Evolutionary conservation across 2,329 filamentous ascomycete genomes (phyloP).

Genomic region (Venturia pyrina): DNA sequence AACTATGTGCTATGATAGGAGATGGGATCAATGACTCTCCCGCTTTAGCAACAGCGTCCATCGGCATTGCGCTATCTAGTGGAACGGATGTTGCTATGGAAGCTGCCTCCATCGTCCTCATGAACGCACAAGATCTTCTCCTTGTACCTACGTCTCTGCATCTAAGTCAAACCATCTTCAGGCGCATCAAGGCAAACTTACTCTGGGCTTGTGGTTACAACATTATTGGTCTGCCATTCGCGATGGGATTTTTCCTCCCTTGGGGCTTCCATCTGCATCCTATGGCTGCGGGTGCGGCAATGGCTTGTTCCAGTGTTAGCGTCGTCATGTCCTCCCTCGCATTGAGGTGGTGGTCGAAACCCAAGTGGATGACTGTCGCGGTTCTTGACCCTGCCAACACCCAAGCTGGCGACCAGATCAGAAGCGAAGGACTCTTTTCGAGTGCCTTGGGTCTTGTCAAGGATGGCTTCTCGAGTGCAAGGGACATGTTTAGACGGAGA

Average conservation of each 20-base stretch:
- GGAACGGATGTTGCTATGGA: slow-evolving; percentile 98
- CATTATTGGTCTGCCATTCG: slow-evolving; percentile 79
- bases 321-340: slow-evolving; percentile 78
- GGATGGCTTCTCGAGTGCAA: slow-evolving; percentile 2
- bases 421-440: neutral
- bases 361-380: slow-evolving; percentile 74
- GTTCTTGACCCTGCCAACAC: slow-evolving; percentile 40
- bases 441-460: neutral
- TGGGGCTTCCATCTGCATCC: slow-evolving; percentile 81
- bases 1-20: slow-evolving; percentile 89
- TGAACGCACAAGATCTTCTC: slow-evolving; percentile 79
- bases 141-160: slow-evolving; percentile 82
- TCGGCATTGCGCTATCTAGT: slow-evolving; percentile 85
- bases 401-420: slow-evolving; percentile 21
- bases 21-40: slow-evolving; percentile 98
- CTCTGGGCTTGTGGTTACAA: slow-evolving; percentile 94
- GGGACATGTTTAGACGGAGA: neutral
- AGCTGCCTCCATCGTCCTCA: slow-evolving; percentile 89
- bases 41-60: slow-evolving; percentile 80
- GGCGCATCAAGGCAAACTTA: slow-evolving; percentile 86
- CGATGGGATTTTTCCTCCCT: slow-evolving; percentile 92
- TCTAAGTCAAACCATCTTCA: slow-evolving; percentile 77
- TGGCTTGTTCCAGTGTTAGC: slow-evolving; percentile 83
- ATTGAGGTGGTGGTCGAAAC: slow-evolving; percentile 77
- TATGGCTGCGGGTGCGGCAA: slow-evolving; percentile 88